Percentiles rank a stretch among this genome's conserved stretches.
These are phyloP conservation scores for Metschnikowia peoriensis DNA, from an alignment of 805 yeast genomes.

Conservation along the genomic window DNA sequence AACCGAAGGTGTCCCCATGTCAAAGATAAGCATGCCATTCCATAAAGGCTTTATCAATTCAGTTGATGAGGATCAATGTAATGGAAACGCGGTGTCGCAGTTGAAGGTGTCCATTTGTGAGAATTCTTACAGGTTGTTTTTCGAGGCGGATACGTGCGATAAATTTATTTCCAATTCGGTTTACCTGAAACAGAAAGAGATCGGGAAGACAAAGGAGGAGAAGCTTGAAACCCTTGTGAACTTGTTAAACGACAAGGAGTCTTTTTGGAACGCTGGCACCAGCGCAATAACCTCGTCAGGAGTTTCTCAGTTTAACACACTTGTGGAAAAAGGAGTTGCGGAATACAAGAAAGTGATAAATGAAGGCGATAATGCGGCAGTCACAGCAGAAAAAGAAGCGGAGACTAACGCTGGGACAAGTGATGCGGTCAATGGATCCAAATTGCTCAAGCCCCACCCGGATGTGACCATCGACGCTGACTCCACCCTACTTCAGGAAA, in stretches of 20 bases:
- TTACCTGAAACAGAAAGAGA: constrained; percentile 38
- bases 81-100: constrained; percentile 65
- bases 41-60: constrained; percentile 56
- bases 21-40: constrained; percentile 77
- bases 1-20: constrained; percentile 89
- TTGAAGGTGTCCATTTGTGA: constrained; percentile 76
- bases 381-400: constrained; percentile 9
- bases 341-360: constrained; percentile 18
- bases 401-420: constrained; percentile 10
- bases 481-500: constrained; percentile 45
- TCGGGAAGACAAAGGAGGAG: constrained; percentile 24
- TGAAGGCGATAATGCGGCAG: not conserved
- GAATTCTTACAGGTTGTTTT: constrained; percentile 75
- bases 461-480: constrained; percentile 43
- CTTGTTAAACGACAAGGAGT: constrained; percentile 47
- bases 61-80: constrained; percentile 54
- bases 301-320: constrained; percentile 30
- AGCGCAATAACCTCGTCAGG: constrained; percentile 34
- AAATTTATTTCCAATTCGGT: constrained; percentile 65
- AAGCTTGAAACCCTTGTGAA: constrained; percentile 34
- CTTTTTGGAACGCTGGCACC: constrained; percentile 54
- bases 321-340: constrained; percentile 42
- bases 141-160: constrained; percentile 78
- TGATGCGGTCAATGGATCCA: not conserved
- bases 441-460: constrained; percentile 12